Percentiles rank a stretch among this genome's conserved stretches.
These are phyloP conservation scores for Eucalyptus grandis DNA, from an alignment of 345 rosid genomes.

Conservation along the genomic window DNA sequence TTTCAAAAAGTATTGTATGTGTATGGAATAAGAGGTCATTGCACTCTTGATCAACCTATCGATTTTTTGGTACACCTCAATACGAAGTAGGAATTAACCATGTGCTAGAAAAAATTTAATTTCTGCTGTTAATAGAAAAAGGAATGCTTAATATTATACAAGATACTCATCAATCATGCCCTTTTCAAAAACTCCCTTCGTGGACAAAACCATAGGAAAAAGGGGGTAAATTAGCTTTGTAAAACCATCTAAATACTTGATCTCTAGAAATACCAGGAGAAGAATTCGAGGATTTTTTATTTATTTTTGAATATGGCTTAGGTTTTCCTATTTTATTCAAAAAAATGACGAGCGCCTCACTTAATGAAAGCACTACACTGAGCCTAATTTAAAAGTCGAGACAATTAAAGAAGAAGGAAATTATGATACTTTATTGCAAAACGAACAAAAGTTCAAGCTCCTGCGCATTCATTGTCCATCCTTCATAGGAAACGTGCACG, in stretches of 20 bases:
- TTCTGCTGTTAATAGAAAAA: neutral
- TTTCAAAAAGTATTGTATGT: neutral
- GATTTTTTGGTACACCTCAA: neutral
- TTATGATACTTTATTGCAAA: neutral
- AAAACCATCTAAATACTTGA: neutral
- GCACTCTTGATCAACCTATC: no score
- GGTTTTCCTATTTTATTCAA: neutral
- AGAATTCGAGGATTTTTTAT: neutral
- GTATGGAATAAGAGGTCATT: neutral
- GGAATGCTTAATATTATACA: neutral
- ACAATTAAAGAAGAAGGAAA: neutral
- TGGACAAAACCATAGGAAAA: neutral
- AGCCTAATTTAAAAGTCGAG: neutral
- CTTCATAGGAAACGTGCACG: neutral
- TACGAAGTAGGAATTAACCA: neutral
- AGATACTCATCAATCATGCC: neutral
- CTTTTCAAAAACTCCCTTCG: neutral
- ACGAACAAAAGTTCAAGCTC: neutral
- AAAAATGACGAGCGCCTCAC: neutral
- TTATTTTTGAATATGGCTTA: neutral
- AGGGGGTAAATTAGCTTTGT: neutral
- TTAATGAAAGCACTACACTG: neutral
- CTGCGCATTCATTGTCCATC: no score
- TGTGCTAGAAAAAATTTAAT: neutral
- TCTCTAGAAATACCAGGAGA: neutral